Evolutionary conservation across 257 asterid genomes (phyloP).

Genomic region (Buddleja alternifolia): DNA sequence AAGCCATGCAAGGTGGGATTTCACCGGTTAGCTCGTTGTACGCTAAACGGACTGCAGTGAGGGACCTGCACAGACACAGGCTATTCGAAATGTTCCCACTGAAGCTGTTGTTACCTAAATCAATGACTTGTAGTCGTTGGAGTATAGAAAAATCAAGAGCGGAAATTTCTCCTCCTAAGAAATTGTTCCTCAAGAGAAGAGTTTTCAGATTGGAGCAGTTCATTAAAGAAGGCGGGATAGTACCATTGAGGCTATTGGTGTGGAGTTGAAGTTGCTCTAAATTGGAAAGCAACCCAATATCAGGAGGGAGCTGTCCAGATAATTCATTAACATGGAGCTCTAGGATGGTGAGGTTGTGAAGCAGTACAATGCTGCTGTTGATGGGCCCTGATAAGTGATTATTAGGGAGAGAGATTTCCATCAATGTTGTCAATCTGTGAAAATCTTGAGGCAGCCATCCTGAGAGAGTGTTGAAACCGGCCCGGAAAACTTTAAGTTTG

Average conservation of each 20-base stretch:
- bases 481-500: slow-evolving; percentile 35
- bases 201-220: slow-evolving; percentile 48
- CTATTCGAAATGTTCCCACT: slow-evolving; percentile 44
- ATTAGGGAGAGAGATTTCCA: slow-evolving; percentile 42
- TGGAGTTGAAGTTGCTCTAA: slow-evolving; percentile 55
- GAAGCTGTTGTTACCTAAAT: slow-evolving; percentile 55
- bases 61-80: slow-evolving; percentile 47
- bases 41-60: slow-evolving; percentile 50
- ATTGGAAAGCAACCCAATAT: slow-evolving; percentile 42
- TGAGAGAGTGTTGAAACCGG: slow-evolving; percentile 44
- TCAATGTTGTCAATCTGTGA: slow-evolving; percentile 27
- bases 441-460: slow-evolving; percentile 45
- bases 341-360: slow-evolving; percentile 33
- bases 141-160: slow-evolving; percentile 54
- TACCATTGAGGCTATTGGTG: slow-evolving; percentile 47
- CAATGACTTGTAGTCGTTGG: slow-evolving; percentile 37
- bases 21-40: slow-evolving; percentile 44
- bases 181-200: slow-evolving; percentile 56
- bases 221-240: slow-evolving; percentile 48
- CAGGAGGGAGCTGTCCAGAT: slow-evolving; percentile 40
- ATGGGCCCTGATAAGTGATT: slow-evolving; percentile 49
- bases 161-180: slow-evolving; percentile 44
- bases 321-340: slow-evolving; percentile 53
- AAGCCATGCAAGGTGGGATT: slow-evolving; percentile 53
- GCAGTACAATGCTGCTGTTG: slow-evolving; percentile 24